phyloP scores from a whole-genome alignment of 1,139 yeast species.

The Tardiomyces digboiensis region DNA sequence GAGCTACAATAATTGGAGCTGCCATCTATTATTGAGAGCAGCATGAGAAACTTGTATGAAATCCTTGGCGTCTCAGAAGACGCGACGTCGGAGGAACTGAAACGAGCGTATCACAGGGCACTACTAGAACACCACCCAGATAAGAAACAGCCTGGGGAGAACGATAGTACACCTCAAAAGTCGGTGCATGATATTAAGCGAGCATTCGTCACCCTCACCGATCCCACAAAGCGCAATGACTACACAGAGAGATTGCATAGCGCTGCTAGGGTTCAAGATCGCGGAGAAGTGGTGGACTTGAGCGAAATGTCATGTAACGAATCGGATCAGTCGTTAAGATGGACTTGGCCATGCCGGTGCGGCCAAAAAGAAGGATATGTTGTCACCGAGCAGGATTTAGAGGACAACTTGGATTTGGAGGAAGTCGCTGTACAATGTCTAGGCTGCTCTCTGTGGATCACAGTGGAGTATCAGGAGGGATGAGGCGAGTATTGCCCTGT shows the following conservation, averaged over 20 bases:
- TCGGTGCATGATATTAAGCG: conserved; percentile 38
- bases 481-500: neutral
- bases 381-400: conserved; percentile 52
- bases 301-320: conserved; percentile 36
- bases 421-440: conserved; percentile 69
- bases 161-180: conserved; percentile 5
- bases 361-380: conserved; percentile 43
- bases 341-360: conserved; percentile 62
- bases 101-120: conserved; percentile 48
- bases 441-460: conserved; percentile 79
- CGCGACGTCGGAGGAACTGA: conserved; percentile 37
- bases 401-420: conserved; percentile 41
- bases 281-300: conserved; percentile 50
- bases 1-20: neutral
- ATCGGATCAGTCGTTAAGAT: conserved; percentile 24
- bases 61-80: conserved; percentile 14
- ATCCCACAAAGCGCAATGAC: conserved; percentile 29
- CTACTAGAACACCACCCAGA: conserved; percentile 73
- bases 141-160: conserved; percentile 30
- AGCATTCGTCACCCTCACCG: conserved; percentile 50
- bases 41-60: neutral
- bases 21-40: neutral
- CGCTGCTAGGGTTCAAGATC: conserved; percentile 22
- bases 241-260: conserved; percentile 39
- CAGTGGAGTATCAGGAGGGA: conserved; percentile 42